Base-by-base conservation (phyloP, 2,329 filamentous ascomycete species). In the Canariomyces notabilis region DNA sequence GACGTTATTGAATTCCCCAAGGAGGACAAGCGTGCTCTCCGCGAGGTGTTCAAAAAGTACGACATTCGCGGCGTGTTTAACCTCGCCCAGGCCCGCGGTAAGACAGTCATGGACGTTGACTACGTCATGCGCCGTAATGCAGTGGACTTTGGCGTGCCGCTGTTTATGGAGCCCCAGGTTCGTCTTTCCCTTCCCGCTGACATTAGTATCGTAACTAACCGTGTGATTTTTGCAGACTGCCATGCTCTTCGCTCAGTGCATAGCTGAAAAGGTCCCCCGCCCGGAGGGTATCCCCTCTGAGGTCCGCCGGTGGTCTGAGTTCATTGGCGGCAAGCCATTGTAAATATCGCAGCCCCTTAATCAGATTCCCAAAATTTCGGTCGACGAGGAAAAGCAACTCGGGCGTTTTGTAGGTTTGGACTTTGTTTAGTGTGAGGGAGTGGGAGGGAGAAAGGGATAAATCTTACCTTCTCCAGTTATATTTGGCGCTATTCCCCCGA, bases 91-190 rank as follows among this genome's bases (percentile, higher is more conserved):
- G 80, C 79, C 57, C 79, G 90, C 62, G 93, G 83, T 51, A 90
- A 87, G 76, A 91, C 86, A 31, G 75, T 88, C 51, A 73, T 87
- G 51, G 93, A 98, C 64, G 88, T 94, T 62, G 90, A 98, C 74
- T 98, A 98, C 62, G 89, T 98, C 47, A 97, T 97, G 91, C 82
- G 93, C 62, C 82, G 93, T 65, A 98, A 98, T 64, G 93, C 93
- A 21, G 93, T 98, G 46, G 93, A 98, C 72, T 98, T 98, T 67
- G 91, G 91, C 59, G 89, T 97, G 23, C 93, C 93, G 39, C 76
- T 98, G 46, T 97, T 98, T 69, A 96, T 96, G 90, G 91, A 97
- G 74, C 89, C 90, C 44, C 91, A 93, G 84, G 89, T 94, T 75
- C 73, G 80, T 67, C 56, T 46, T 44, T 29, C 16, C 40, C 16